These are phyloP conservation scores for Russula brevipes DNA, from an alignment of 768 basidiomycete genomes.

Conservation along the genomic window DNA sequence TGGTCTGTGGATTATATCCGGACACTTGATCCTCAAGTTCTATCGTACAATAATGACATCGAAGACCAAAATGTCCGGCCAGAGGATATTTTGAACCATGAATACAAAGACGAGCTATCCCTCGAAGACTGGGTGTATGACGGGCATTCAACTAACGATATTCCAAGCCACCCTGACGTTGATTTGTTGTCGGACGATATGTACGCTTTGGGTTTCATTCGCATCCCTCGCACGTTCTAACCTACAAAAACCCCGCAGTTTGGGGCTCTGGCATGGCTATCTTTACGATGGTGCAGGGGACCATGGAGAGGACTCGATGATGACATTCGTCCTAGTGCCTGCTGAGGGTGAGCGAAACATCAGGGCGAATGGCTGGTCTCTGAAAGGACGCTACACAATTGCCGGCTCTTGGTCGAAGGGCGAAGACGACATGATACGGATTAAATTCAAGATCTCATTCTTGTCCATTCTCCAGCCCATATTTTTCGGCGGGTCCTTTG, in stretches of 20 bases:
- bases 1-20: slow-evolving; percentile 9
- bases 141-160: background rate
- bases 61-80: slow-evolving; percentile 9
- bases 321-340: slow-evolving; percentile 11
- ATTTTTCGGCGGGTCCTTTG: slow-evolving; percentile 6
- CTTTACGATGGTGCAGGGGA: slow-evolving; percentile 4
- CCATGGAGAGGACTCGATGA: slow-evolving; percentile 7
- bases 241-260: background rate
- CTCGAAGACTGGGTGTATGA: slow-evolving; percentile 17
- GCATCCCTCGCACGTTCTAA: background rate
- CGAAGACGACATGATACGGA: slow-evolving; percentile 12
- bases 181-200: slow-evolving; percentile 7
- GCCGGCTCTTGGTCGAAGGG: slow-evolving; percentile 20
- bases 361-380: slow-evolving; percentile 12
- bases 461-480: background rate
- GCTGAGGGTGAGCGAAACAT: slow-evolving; percentile 8
- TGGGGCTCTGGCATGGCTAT: slow-evolving; percentile 20
- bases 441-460: slow-evolving; percentile 23
- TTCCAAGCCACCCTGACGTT: background rate
- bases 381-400: slow-evolving; percentile 14
- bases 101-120: slow-evolving; percentile 1
- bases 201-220: background rate
- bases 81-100: slow-evolving; percentile 12
- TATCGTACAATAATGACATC: slow-evolving; percentile 6
- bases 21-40: background rate